A percentile compares a stretch with the other conserved stretches of the same genome.
Evolutionary conservation across 2,329 filamentous ascomycete genomes (phyloP).

Genomic region (Venturia asperata): DNA sequence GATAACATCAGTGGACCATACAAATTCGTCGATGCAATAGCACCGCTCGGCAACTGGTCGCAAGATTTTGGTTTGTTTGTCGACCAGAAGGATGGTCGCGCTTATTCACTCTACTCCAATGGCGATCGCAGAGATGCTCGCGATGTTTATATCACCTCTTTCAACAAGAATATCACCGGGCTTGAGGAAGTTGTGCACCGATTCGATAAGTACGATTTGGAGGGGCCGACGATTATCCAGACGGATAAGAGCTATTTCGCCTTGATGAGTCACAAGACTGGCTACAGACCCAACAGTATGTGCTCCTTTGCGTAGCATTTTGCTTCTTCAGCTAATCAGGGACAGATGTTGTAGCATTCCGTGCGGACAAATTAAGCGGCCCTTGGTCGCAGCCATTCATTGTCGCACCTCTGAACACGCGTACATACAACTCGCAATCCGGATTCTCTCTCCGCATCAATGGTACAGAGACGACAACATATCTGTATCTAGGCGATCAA

Average conservation of each 20-base stretch:
- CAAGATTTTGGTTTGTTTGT: slow-evolving; percentile 57
- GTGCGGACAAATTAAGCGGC: slow-evolving; percentile 44
- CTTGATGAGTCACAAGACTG: slow-evolving; percentile 57
- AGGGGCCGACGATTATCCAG: slow-evolving; percentile 54
- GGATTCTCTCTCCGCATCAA: slow-evolving; percentile 44
- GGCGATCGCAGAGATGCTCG: slow-evolving; percentile 49
- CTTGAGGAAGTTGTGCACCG: slow-evolving; percentile 48
- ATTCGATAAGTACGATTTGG: slow-evolving; percentile 54
- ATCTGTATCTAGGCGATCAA: slow-evolving; percentile 47
- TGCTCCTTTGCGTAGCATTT: neutral
- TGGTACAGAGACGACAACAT: slow-evolving; percentile 43
- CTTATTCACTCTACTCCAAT: slow-evolving; percentile 54
- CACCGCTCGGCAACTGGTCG: slow-evolving; percentile 55
- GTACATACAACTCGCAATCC: slow-evolving; percentile 48
- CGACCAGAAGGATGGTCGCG: slow-evolving; percentile 50
- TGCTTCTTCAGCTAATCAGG: neutral
- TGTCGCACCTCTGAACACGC: slow-evolving; percentile 45
- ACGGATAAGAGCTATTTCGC: slow-evolving; percentile 55
- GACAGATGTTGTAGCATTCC: slow-evolving; percentile 48
- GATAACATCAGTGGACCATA: slow-evolving; percentile 50
- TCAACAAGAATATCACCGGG: slow-evolving; percentile 46
- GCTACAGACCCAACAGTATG: slow-evolving; percentile 52
- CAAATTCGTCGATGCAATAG: slow-evolving; percentile 46
- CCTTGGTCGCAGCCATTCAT: slow-evolving; percentile 51
- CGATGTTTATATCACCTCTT: slow-evolving; percentile 51